Evolutionary conservation across 495 filamentous ascomycete species (phyloP).

Genomic region (Annulohypoxylon maeteangense): DNA sequence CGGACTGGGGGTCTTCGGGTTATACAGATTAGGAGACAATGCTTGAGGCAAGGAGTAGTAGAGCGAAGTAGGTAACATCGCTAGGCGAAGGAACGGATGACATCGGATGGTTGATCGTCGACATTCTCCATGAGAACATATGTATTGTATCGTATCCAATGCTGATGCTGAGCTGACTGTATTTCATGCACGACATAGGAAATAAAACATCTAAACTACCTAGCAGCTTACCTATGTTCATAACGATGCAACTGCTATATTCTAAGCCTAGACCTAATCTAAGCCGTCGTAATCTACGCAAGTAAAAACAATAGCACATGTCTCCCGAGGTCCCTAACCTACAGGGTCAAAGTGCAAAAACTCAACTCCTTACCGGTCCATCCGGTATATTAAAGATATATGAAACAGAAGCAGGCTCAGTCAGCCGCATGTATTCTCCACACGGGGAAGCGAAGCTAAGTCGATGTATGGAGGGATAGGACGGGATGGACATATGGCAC

Average conservation of each 20-base stretch:
- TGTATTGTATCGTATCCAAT: neutral
- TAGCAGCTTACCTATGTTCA: neutral
- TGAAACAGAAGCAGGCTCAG: constrained; percentile 24
- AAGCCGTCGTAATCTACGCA: neutral
- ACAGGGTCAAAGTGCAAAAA: neutral
- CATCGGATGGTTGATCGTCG: constrained; percentile 1
- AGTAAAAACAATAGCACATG: neutral
- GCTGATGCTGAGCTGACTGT: constrained; percentile 27
- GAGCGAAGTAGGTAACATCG: constrained; percentile 3
- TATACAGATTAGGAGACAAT: constrained; percentile 4
- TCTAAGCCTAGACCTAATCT: neutral
- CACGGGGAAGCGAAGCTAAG: constrained; percentile 1
- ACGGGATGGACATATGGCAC: constrained; percentile 1
- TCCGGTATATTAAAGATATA: constrained; percentile 33
- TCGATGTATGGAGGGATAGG: neutral
- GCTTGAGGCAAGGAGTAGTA: neutral
- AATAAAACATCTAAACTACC: constrained; percentile 2
- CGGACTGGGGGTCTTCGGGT: constrained; percentile 7
- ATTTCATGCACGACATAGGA: constrained; percentile 9
- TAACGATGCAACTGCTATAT: neutral
- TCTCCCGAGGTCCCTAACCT: constrained; percentile 1
- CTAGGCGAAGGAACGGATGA: constrained; percentile 4
- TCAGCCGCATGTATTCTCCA: constrained; percentile 32
- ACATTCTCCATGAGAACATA: neutral
- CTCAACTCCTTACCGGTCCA: constrained; percentile 9